Evolutionary conservation across 345 rosid genomes (phyloP).

Genomic region (Combretum micranthum): DNA sequence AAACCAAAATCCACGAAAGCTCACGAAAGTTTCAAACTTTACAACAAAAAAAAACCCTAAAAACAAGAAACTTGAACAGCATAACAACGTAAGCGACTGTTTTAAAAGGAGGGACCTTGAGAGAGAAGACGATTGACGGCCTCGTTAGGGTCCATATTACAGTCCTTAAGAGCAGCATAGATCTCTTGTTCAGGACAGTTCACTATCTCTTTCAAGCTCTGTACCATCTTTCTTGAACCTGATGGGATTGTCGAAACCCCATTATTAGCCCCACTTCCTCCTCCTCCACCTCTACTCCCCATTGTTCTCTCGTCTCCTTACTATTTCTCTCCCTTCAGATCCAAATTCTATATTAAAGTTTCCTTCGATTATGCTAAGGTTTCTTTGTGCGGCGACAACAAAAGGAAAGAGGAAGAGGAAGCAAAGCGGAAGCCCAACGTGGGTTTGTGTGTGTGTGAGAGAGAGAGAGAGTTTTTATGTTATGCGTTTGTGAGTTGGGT

Average conservation of each 20-base stretch:
- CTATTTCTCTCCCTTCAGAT: neutral
- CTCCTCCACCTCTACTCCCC: conserved; percentile 46
- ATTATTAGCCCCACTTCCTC: conserved; percentile 42
- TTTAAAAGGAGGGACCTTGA: conserved; percentile 56
- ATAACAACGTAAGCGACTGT: neutral
- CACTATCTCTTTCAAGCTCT: conserved; percentile 95
- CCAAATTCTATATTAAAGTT: neutral
- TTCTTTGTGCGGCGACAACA: too few relatives aligned
- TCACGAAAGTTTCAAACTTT: neutral
- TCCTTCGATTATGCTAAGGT: too few relatives aligned
- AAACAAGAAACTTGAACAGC: conserved; percentile 3
- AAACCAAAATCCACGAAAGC: neutral
- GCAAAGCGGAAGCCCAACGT: too few relatives aligned
- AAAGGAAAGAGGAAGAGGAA: too few relatives aligned
- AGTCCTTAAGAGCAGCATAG: conserved; percentile 91
- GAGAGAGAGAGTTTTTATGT: too few relatives aligned
- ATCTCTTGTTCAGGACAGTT: conserved; percentile 89
- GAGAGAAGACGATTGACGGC: conserved; percentile 88
- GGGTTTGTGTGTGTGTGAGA: too few relatives aligned
- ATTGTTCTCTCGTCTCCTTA: neutral
- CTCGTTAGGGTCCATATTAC: conserved; percentile 99
- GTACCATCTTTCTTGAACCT: conserved; percentile 74
- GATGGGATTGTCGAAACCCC: conserved; percentile 69
- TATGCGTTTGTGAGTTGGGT: too few relatives aligned
- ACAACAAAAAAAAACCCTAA: neutral